Conservation (phyloP, 805 yeast species). For the Metschnikowia aberdeeniae region DNA sequence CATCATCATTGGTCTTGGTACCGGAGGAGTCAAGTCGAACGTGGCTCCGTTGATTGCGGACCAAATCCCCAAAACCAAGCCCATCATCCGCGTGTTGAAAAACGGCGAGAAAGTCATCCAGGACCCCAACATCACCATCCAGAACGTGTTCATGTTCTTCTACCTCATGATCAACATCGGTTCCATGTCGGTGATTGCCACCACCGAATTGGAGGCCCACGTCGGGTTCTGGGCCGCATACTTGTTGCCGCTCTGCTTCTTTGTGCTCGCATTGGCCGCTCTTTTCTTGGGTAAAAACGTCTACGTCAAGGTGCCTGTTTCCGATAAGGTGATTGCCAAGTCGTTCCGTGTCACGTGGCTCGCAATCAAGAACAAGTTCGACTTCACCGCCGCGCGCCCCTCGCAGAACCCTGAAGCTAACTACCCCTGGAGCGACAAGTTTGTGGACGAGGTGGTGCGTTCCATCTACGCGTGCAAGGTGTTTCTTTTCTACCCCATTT, state of each 20-base stretch:
- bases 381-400: conserved; percentile 56
- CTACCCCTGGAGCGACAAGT: conserved; percentile 60
- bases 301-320: conserved; percentile 57
- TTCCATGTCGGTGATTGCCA: conserved; percentile 68
- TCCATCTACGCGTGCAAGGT: conserved; percentile 70
- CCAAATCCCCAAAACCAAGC: conserved; percentile 37
- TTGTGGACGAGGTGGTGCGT: conserved; percentile 69
- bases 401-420: conserved; percentile 44
- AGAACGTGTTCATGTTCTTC: conserved; percentile 71
- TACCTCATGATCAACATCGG: conserved; percentile 77
- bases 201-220: conserved; percentile 64
- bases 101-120: conserved; percentile 39
- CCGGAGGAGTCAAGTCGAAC: conserved; percentile 79
- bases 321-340: conserved; percentile 56
- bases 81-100: conserved; percentile 35
- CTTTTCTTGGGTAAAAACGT: conserved; percentile 49
- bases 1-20: conserved; percentile 65
- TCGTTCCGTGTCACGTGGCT: conserved; percentile 44
- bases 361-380: conserved; percentile 44
- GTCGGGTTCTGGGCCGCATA: conserved; percentile 75
- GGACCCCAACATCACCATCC: conserved; percentile 68
- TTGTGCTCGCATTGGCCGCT: conserved; percentile 48
- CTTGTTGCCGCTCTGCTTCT: conserved; percentile 62
- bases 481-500: conserved; percentile 64
- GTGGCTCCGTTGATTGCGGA: conserved; percentile 71